Evolutionary conservation across 495 filamentous ascomycete genomes (phyloP).

Genomic region (Penicillium waksmanii): DNA sequence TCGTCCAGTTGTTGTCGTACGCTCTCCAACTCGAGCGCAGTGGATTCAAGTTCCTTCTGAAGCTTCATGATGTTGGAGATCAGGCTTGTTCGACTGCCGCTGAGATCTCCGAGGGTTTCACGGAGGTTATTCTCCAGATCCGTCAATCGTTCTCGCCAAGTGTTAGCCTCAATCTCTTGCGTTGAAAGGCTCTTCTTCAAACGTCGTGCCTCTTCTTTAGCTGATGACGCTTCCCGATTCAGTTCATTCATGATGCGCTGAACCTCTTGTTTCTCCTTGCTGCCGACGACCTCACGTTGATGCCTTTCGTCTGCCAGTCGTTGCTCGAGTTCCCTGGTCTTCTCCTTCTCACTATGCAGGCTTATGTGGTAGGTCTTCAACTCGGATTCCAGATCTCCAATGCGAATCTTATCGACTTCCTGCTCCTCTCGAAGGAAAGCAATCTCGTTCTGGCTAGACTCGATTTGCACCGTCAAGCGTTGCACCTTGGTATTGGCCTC

Average conservation of each 20-base stretch:
- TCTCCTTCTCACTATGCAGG: constrained; percentile 80
- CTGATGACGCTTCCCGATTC: constrained; percentile 74
- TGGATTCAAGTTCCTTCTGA: constrained; percentile 84
- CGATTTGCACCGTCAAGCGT: constrained; percentile 83
- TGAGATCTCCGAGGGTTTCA: constrained; percentile 80
- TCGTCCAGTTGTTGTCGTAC: constrained; percentile 76
- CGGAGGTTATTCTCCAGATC: constrained; percentile 88
- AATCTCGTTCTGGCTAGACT: constrained; percentile 91
- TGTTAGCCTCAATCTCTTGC: constrained; percentile 83
- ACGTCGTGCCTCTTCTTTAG: constrained; percentile 84
- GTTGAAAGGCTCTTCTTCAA: constrained; percentile 80
- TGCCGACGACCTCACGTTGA: constrained; percentile 84
- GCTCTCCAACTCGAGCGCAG: constrained; percentile 77
- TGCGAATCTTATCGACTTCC: constrained; percentile 96
- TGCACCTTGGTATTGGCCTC: constrained; percentile 85
- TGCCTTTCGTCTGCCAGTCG: constrained; percentile 76
- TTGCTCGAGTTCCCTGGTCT: constrained; percentile 75
- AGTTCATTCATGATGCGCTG: constrained; percentile 81
- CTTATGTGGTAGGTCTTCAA: constrained; percentile 72
- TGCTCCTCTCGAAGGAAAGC: constrained; percentile 95
- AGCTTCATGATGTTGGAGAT: constrained; percentile 86
- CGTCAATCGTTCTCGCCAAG: constrained; percentile 85
- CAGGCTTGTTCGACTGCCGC: constrained; percentile 83
- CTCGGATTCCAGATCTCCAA: constrained; percentile 84
- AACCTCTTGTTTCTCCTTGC: constrained; percentile 85